Conservation (phyloP, 352 stramenopile species). For the Phytophthora pini region DNA sequence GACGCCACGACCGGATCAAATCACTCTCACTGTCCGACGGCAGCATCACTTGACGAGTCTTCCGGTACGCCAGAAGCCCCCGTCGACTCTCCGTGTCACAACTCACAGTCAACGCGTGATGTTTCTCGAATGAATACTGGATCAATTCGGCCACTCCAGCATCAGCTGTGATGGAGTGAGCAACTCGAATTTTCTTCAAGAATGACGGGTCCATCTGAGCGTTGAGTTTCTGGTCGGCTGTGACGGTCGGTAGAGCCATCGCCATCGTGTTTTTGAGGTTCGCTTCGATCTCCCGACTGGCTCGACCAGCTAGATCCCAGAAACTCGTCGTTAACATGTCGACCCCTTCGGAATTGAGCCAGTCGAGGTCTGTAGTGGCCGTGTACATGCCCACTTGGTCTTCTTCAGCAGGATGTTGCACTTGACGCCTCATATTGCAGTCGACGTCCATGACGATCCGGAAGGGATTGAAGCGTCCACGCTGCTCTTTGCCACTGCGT, state of each 20-base stretch:
- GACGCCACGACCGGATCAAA: conserved; percentile 18
- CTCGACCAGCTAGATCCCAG: conserved; percentile 53
- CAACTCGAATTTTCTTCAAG: conserved; percentile 32
- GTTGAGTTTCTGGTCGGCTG: conserved; percentile 39
- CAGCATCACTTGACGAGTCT: conserved; percentile 6
- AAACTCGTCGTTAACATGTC: conserved; percentile 43
- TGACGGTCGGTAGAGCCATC: conserved; percentile 37
- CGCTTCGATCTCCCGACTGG: conserved; percentile 26
- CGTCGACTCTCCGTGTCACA: conserved; percentile 15
- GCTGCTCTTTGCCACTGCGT: conserved; percentile 28
- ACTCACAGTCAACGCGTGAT: conserved; percentile 23
- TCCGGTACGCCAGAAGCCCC: conserved; percentile 22
- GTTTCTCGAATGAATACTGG: conserved; percentile 36
- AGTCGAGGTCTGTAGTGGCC: conserved; percentile 26
- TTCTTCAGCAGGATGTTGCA: conserved; percentile 37
- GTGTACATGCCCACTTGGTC: conserved; percentile 50
- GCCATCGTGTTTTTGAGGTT: conserved; percentile 38
- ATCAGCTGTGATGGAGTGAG: conserved; percentile 38
- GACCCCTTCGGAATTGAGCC: conserved; percentile 49
- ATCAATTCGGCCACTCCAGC: conserved; percentile 33
- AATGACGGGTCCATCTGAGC: conserved; percentile 31
- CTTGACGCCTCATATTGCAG: conserved; percentile 55
- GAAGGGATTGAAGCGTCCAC: conserved; percentile 46
- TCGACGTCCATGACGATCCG: conserved; percentile 44
- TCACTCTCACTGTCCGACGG: conserved; percentile 10